phyloP scores from a whole-genome alignment of 441 rosid species.

The Kokia cookei region DNA sequence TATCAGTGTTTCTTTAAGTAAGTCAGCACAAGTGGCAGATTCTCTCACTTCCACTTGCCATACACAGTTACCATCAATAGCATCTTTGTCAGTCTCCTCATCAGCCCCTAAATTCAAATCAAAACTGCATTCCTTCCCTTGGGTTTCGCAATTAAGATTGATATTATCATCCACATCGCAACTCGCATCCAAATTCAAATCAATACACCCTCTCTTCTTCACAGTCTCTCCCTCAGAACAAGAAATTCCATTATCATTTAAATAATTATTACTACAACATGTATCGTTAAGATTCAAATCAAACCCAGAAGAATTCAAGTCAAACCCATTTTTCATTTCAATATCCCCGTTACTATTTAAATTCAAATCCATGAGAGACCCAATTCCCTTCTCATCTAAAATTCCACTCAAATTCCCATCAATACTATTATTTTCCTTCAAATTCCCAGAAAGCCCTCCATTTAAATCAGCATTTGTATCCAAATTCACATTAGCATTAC shows the following conservation, averaged over 20 bases:
- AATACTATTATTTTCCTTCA: constrained; percentile 19
- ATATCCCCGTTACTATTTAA: constrained; percentile 30
- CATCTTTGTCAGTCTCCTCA: constrained; percentile 39
- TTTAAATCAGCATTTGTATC: constrained; percentile 36
- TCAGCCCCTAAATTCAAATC: constrained; percentile 76
- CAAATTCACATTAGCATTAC: constrained; percentile 18
- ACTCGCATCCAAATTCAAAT: constrained; percentile 71
- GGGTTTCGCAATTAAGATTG: constrained; percentile 14
- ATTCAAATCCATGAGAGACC: constrained; percentile 30
- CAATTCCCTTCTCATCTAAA: constrained; percentile 26
- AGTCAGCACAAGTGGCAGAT: background rate
- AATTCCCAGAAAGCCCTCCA: constrained; percentile 23
- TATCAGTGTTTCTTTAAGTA: constrained; percentile 17
- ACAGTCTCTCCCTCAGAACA: background rate
- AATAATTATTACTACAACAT: constrained; percentile 13
- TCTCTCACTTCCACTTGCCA: constrained; percentile 17
- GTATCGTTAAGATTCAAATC: constrained; percentile 53
- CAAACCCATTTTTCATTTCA: constrained; percentile 32
- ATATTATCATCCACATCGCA: constrained; percentile 51
- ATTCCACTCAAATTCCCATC: constrained; percentile 24
- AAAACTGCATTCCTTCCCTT: constrained; percentile 46
- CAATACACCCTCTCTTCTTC: constrained; percentile 44
- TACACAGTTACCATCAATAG: constrained; percentile 12
- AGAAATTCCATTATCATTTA: constrained; percentile 24
- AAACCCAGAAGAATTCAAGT: constrained; percentile 64